These are phyloP conservation scores for Naganishia sp. DNA, from an alignment of 1,284 basidiomycete genomes.

Conservation along the genomic window DNA sequence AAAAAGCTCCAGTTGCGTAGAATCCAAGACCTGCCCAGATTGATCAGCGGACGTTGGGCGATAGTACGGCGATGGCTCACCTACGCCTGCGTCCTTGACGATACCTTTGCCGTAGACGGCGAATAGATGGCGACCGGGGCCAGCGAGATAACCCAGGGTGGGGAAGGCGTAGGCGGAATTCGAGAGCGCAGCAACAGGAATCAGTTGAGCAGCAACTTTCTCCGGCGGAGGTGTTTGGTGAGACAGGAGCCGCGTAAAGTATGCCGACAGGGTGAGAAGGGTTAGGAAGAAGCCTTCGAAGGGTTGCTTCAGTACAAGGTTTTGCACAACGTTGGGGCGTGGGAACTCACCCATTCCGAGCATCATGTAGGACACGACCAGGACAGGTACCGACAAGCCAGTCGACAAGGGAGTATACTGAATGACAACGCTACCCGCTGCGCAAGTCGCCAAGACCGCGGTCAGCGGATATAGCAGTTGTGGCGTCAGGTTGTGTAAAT, in stretches of 20 bases:
- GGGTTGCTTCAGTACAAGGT: background rate
- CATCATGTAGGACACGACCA: constrained; percentile 35
- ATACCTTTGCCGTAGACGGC: constrained; percentile 33
- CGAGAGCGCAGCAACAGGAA: constrained; percentile 35
- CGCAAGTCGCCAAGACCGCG: constrained; percentile 32
- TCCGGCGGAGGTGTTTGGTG: constrained; percentile 35
- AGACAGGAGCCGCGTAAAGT: constrained; percentile 35
- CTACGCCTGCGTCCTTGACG: constrained; percentile 20
- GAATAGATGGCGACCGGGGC: constrained; percentile 34
- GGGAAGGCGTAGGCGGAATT: constrained; percentile 35
- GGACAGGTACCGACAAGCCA: constrained; percentile 27
- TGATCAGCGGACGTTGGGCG: background rate
- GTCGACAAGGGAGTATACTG: constrained; percentile 33
- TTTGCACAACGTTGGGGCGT: background rate
- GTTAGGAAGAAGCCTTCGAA: constrained; percentile 34
- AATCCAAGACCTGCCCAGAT: constrained; percentile 27
- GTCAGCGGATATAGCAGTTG: constrained; percentile 35
- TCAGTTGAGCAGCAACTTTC: constrained; percentile 35
- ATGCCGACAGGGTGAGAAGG: constrained; percentile 35
- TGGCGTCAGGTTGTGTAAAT: constrained; percentile 32
- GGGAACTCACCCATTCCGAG: constrained; percentile 35
- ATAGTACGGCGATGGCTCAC: constrained; percentile 9
- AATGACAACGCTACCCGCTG: constrained; percentile 35
- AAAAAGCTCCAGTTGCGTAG: constrained; percentile 34
- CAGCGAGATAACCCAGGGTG: constrained; percentile 34